phyloP scores from a whole-genome alignment of 345 rosid genomes.

The Barbarea vulgaris region DNA sequence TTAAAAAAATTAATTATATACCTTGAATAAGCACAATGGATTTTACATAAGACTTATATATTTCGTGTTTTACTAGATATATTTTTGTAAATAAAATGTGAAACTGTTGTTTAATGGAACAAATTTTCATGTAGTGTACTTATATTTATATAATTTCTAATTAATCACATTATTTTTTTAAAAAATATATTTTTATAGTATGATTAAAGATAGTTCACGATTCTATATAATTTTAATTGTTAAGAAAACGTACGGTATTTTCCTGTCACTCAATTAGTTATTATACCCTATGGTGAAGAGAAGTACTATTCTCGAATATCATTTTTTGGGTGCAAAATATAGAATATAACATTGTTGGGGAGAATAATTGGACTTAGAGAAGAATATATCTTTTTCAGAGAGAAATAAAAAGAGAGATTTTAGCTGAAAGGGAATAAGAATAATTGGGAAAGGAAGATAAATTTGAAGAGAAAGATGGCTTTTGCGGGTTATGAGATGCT shows the following conservation, averaged over 20 bases:
- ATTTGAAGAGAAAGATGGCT: conserved; percentile 16
- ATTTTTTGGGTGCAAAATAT: conserved; percentile 8
- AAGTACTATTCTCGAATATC: conserved; percentile 23
- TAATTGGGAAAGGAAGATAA: conserved; percentile 17
- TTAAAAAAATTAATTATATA: background rate
- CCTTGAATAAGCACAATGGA: background rate
- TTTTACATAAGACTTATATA: background rate
- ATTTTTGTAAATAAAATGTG: background rate
- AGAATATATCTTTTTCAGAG: conserved; percentile 31
- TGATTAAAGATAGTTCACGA: background rate
- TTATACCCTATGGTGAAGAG: background rate
- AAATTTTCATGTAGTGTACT: background rate
- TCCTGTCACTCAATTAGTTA: background rate
- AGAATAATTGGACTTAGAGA: conserved; percentile 32
- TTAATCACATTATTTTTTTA: no score
- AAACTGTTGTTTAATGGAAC: background rate
- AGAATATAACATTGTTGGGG: conserved; percentile 14
- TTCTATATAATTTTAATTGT: background rate
- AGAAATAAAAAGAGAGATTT: conserved; percentile 15
- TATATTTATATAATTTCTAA: background rate
- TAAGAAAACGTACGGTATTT: background rate
- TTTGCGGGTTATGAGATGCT: conserved; percentile 24
- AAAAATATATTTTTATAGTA: background rate
- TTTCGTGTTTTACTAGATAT: background rate
- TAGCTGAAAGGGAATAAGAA: conserved; percentile 35